These are phyloP conservation scores for Phytophthora hibernalis DNA, from an alignment of 352 stramenopile species.

Conservation along the genomic window DNA sequence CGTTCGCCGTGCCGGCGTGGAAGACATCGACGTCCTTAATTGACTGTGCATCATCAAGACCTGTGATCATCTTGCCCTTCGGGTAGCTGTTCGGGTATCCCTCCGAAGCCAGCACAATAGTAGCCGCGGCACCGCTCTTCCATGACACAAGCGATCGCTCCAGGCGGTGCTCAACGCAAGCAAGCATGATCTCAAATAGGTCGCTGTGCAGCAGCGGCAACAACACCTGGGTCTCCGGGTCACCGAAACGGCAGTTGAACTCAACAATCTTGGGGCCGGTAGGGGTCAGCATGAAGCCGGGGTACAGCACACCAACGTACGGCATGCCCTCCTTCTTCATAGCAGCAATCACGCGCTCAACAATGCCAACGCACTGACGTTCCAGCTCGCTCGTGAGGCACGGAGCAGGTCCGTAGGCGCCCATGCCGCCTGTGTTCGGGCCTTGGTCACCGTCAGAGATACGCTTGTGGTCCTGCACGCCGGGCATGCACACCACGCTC, in stretches of 20 bases:
- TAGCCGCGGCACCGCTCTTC: conserved; percentile 92
- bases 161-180: conserved; percentile 95
- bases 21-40: conserved; percentile 96
- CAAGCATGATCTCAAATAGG: conserved; percentile 97
- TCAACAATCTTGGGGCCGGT: conserved; percentile 96
- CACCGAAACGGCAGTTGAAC: conserved; percentile 99
- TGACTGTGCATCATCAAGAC: conserved; percentile 87
- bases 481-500: conserved; percentile 95
- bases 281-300: conserved; percentile 97
- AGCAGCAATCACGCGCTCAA: conserved; percentile 75
- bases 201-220: conserved; percentile 98
- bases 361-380: conserved; percentile 91
- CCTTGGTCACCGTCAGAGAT: conserved; percentile 97
- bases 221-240: conserved; percentile 99
- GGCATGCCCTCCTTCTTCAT: conserved; percentile 95
- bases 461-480: conserved; percentile 99
- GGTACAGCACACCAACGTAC: conserved; percentile 99
- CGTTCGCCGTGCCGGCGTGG: conserved; percentile 96
- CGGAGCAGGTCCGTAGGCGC: conserved; percentile 97
- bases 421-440: conserved; percentile 99
- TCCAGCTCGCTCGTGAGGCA: conserved; percentile 95
- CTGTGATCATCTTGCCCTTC: conserved; percentile 97
- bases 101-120: conserved; percentile 96
- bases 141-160: conserved; percentile 89
- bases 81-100: conserved; percentile 99